Base-by-base conservation (phyloP, 352 stramenopile genomes). In the Globisporangium heterothallicum region DNA sequence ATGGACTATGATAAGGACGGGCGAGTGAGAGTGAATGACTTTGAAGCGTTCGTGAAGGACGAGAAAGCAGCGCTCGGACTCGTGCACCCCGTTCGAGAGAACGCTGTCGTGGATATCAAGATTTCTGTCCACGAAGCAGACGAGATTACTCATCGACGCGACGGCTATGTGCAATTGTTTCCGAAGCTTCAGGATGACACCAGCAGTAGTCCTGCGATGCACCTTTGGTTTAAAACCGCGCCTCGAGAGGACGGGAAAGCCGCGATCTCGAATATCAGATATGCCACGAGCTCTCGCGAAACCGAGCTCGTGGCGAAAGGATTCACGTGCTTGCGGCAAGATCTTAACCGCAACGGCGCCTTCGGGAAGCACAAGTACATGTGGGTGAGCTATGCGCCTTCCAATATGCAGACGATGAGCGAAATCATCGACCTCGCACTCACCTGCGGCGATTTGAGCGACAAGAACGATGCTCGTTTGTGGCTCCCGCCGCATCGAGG, bases 311-410 rank as follows among this genome's bases (percentile, higher is more conserved):
- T 90, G 12, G 70, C 74, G 1, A 86, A 82, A 47, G 78, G 81
- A 7, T 92, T 73, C 53, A 87, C 78, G 1, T 89, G 78, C 34
- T 54, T 92, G n/a, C 67, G 84, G 32, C 79, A 90, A 53, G 73
- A 90, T 53, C 64, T 90, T 16, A 84, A 84, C 45, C 61, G 73
- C 26, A 70, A 63, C 13, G 77, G 77, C 7, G 49, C 64, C 3
- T 90, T 90, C 42, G 75, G 74, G 5, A 86, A 86, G 47, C 77
- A 80, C 54, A 87, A 84, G 60, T 90, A 84, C 53, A 84, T 90
- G 32, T 90, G 79, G 79, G 61, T 79, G 2, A 87, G 69, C 40
- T 69, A 83, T 32, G 69, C 80, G 12, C 64, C 72, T 10, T 49
- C 79, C 6, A 72, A 56, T 35, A 63, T 58, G 1, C 74, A 78